phyloP scores from a whole-genome alignment of 2,329 filamentous ascomycete species.

The Aspergillus latus region DNA sequence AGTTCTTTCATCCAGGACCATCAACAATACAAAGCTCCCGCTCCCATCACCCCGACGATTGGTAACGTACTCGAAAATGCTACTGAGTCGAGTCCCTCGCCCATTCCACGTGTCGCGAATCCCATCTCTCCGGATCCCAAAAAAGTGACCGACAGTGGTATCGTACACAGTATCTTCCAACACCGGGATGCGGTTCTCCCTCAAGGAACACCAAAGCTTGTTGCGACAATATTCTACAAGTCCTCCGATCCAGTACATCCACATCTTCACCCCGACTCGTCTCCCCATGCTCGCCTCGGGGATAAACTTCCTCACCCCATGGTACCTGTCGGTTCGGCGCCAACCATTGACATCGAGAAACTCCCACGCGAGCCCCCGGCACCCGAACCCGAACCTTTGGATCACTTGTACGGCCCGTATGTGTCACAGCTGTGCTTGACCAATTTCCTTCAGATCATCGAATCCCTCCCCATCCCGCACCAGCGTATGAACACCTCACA shows the following conservation, averaged over 20 bases:
- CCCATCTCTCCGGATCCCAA: conserved; percentile 42
- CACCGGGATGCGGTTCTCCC: conserved; percentile 41
- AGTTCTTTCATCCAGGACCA: conserved; percentile 50
- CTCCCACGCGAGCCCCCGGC: conserved; percentile 56
- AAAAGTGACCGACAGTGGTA: conserved; percentile 46
- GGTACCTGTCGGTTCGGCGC: conserved; percentile 49
- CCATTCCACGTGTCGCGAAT: conserved; percentile 34
- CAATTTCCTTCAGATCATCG: conserved; percentile 55
- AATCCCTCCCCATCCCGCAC: conserved; percentile 50
- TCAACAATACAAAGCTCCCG: conserved; percentile 48
- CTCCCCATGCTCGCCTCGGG: conserved; percentile 35
- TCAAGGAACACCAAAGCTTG: conserved; percentile 43
- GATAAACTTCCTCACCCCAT: conserved; percentile 43
- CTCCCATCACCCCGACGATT: conserved; percentile 36
- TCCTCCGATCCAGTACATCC: conserved; percentile 44
- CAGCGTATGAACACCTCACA: conserved; percentile 50
- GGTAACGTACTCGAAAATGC: conserved; percentile 37
- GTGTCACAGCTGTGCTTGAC: conserved; percentile 57
- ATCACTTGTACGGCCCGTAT: conserved; percentile 56
- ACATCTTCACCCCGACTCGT: conserved; percentile 50
- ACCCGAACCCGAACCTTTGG: conserved; percentile 54
- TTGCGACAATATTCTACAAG: conserved; percentile 53
- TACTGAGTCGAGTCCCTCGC: conserved; percentile 25
- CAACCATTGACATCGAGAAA: conserved; percentile 52
- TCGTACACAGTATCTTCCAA: conserved; percentile 49